phyloP scores from a whole-genome alignment of 1,139 yeast species.

The Candida mesenterica region DNA sequence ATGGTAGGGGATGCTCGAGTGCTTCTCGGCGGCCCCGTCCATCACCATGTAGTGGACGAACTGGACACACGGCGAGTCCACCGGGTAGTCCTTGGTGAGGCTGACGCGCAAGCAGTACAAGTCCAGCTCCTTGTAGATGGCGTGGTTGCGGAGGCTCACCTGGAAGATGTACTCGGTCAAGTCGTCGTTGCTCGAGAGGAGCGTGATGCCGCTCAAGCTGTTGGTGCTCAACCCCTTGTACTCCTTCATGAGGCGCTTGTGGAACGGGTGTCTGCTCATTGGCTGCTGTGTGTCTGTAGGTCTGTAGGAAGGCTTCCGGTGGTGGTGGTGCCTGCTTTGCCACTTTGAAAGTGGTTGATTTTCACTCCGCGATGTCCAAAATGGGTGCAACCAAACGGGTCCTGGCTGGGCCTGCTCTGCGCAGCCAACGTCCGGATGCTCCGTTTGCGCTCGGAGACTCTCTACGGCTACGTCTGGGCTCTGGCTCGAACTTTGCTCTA shows the following conservation, averaged over 20 bases:
- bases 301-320: too few relatives aligned
- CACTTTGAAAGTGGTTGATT: too few relatives aligned
- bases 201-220: constrained; percentile 29
- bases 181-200: constrained; percentile 23
- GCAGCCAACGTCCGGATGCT: too few relatives aligned
- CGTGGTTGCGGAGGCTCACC: constrained; percentile 21
- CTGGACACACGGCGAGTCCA: constrained; percentile 60
- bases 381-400: too few relatives aligned
- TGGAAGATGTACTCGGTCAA: constrained; percentile 25
- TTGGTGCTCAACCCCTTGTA: constrained; percentile 23
- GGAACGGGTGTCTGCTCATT: constrained; percentile 24
- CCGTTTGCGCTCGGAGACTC: too few relatives aligned
- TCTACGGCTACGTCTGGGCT: too few relatives aligned
- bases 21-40: constrained; percentile 3
- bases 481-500: too few relatives aligned
- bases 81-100: constrained; percentile 56
- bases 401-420: too few relatives aligned
- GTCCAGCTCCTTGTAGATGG: constrained; percentile 33
- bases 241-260: constrained; percentile 45
- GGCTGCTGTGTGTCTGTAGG: too few relatives aligned
- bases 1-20: constrained; percentile 51
- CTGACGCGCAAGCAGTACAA: constrained; percentile 32
- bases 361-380: too few relatives aligned
- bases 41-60: constrained; percentile 34
- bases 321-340: too few relatives aligned